Evolutionary conservation across 306 rosid species (phyloP), one percentile per base, ranked within the genome.

Genomic region (Betula pendula): DNA sequence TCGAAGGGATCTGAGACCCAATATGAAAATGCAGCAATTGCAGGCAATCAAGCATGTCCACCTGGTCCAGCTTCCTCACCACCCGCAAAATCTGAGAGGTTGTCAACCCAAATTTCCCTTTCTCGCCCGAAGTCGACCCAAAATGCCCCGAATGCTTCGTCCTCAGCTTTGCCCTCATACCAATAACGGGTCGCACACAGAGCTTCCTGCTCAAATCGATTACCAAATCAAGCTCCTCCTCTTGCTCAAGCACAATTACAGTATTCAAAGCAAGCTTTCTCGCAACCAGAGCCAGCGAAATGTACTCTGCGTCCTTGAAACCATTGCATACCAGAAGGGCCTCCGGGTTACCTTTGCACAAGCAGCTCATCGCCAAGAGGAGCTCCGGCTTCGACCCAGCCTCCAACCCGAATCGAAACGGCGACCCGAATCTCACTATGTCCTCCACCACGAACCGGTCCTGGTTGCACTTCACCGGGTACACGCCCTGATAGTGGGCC

Each of bases 361-460:
- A 48, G 52, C 93, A 94, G 83, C 89, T 90, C 98, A 92, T 94
- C 3, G 97, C 96, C 60, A 94, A 70, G 42, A 94, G 94, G 14
- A 94, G 86, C 81, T 94, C 98, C 0, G 98, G 97, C 52, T 94
- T 94, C 2, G 98, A 94, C 5, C 98, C 98, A 1, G 98, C 94
- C 82, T 94, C 98, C 8, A 92, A 51, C 4, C 98, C 98, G 72
- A 94, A 94, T 73, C 95, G 89, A 76, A 85, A 94, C 0, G 85
- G 45, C 0, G 91, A 90, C 17, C 97, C 97, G 65, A 88, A 89
- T 67, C 72, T 80, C 5, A 94, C 96, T 11, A 94, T 92, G 72
- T 94, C 98, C 81, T 94, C 98, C 15, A 92, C 95, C 1, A 94
- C 85, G 72, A 90, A 94, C 71, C 95, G 84, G 83, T 95, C 96